Evolutionary conservation across 192 early-diverging fungal species (phyloP).

Genomic region (Lunasporangiospora selenospora): DNA sequence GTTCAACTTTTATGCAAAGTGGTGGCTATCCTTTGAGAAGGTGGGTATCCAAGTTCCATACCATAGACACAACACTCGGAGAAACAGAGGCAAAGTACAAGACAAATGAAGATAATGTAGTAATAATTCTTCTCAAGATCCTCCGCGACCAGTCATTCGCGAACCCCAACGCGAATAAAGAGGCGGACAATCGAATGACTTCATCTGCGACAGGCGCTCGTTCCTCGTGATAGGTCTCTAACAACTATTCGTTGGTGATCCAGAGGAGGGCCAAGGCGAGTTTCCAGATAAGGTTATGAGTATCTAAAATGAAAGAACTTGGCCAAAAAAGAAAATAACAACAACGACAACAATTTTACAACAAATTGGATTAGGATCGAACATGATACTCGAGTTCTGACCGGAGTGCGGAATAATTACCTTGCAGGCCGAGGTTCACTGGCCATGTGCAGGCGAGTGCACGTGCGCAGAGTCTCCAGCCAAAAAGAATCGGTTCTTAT

Average conservation of each 20-base stretch:
- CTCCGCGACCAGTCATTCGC: slow-evolving; percentile 1
- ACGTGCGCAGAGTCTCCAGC: slow-evolving; percentile 58
- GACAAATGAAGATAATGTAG: slow-evolving; percentile 9
- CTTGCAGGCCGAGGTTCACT: slow-evolving; percentile 52
- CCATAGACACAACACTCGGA: slow-evolving; percentile 32
- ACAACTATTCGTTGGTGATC: neutral
- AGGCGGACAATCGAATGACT: slow-evolving; percentile 32
- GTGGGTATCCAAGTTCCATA: no score
- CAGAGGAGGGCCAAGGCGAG: slow-evolving; percentile 43
- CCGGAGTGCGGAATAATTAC: neutral
- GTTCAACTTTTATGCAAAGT: neutral
- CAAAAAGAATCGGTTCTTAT: slow-evolving; percentile 50
- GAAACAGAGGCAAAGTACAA: slow-evolving; percentile 18
- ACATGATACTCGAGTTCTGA: no score
- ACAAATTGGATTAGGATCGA: neutral
- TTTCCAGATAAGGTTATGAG: slow-evolving; percentile 55
- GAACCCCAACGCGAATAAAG: slow-evolving; percentile 36
- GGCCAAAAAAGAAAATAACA: neutral
- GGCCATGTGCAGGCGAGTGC: slow-evolving; percentile 48
- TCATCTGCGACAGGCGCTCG: slow-evolving; percentile 25
- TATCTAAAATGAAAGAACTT: slow-evolving; percentile 45
- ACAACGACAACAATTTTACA: neutral
- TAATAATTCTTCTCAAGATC: slow-evolving; percentile 7
- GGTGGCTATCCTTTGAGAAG: no score
- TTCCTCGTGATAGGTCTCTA: slow-evolving; percentile 36